phyloP scores from a whole-genome alignment of 176 grass and related monocot genomes.

The Musa troglodytarum region DNA sequence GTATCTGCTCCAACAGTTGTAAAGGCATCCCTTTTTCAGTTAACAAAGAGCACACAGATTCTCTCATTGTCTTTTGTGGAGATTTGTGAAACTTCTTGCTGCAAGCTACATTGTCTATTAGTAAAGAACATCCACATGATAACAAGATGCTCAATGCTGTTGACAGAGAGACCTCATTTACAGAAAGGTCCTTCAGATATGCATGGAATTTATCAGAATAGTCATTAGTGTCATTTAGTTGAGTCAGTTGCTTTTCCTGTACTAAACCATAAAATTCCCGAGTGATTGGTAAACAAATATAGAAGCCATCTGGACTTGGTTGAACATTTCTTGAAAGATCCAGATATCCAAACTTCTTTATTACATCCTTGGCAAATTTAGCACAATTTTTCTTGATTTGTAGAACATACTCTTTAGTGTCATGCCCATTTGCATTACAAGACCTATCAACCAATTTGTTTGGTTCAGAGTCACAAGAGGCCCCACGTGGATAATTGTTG shows the following conservation, averaged over 20 bases:
- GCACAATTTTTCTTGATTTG: slow-evolving; percentile 66
- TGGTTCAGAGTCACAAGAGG: slow-evolving; percentile 1
- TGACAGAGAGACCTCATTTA: slow-evolving; percentile 26
- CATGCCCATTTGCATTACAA: slow-evolving; percentile 16
- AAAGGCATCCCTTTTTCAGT: slow-evolving; percentile 46
- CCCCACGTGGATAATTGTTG: slow-evolving; percentile 13
- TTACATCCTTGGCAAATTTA: slow-evolving; percentile 71
- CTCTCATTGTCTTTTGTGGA: slow-evolving; percentile 65
- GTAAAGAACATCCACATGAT: slow-evolving; percentile 41
- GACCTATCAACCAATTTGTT: not conserved
- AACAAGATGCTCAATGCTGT: slow-evolving; percentile 46
- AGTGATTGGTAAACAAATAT: slow-evolving; percentile 63
- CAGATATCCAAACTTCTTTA: slow-evolving; percentile 80
- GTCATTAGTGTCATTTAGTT: slow-evolving; percentile 21
- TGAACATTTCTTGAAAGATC: slow-evolving; percentile 81
- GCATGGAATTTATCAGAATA: slow-evolving; percentile 12
- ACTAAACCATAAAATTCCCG: slow-evolving; percentile 37
- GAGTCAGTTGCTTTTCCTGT: slow-evolving; percentile 26
- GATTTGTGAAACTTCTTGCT: slow-evolving; percentile 53
- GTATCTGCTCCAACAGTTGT: slow-evolving; percentile 62
- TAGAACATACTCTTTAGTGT: slow-evolving; percentile 35
- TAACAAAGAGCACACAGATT: slow-evolving; percentile 55
- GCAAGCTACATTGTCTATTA: slow-evolving; percentile 49
- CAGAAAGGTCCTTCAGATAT: slow-evolving; percentile 28
- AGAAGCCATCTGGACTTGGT: slow-evolving; percentile 40